Base-by-base conservation (phyloP, 495 filamentous ascomycete species). In the Rostrohypoxylon terebratum region DNA sequence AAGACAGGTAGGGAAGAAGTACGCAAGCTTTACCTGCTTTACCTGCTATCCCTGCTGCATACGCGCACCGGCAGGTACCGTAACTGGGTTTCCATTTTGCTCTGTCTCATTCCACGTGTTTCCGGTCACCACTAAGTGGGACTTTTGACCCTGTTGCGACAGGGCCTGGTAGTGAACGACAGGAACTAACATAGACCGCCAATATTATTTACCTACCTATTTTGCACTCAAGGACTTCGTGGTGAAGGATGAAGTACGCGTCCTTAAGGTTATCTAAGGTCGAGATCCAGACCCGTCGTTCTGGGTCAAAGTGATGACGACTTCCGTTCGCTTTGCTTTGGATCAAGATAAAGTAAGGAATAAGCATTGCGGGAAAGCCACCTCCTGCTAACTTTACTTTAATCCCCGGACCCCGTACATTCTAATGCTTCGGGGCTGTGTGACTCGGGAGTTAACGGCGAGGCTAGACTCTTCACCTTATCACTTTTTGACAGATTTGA, bases 71-170 rank as follows among this genome's bases (percentile, higher is more conserved):
- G 69, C 47, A 65, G 45, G 48, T 64, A 54, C 70, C 70, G 70
- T 68, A 21, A 25, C 48, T 60, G 31, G 70, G 65, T 53, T 61
- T n/a, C 45, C 18, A 34, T 38, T 36, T 53, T n/a, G 21, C 21
- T 63, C 45, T 55, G 66, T 66, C 60, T 66, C 57, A 62, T 51
- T 66, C 61, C 66, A 69, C 66, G 60, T 66, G 71, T 73, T 63
- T 67, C 72, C 67, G 67, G 67, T 74, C 63, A 74, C 67, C 51
- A 57, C 72, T 63, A 74, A 71, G 72, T 71, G 72, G 72, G 67
- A 69, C 66, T 59, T 59, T 59, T 28, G 44, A 47, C 54, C 51
- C 53, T 66, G 62, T 62, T 74, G 55, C 53, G 67, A 71, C 72
- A 67, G 57, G 34, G 18, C 59, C n/a, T 66, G 72, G 72, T 67